Conservation (phyloP, 2,329 filamentous ascomycete genomes). For the Diplodia corticola region DNA sequence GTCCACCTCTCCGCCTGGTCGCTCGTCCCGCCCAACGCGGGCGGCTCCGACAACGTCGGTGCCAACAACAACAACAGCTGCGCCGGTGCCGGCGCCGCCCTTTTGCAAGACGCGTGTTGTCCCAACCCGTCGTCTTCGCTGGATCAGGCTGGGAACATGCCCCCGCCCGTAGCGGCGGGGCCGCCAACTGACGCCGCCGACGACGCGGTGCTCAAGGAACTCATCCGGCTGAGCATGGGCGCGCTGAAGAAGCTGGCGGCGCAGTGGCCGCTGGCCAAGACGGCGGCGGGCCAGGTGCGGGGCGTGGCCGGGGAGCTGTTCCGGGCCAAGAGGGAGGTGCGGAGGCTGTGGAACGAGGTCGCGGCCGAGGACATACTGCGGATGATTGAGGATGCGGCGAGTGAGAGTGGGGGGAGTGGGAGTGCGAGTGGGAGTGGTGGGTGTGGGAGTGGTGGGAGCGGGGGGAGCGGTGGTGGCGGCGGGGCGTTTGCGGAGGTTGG, state of each 20-base stretch:
- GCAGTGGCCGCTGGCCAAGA: conserved; percentile 72
- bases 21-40: conserved; percentile 49
- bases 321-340: conserved; percentile 43
- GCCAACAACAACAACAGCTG: background rate
- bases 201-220: conserved; percentile 55
- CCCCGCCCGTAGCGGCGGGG: no score
- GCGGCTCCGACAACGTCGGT: conserved; percentile 35
- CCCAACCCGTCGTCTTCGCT: no score
- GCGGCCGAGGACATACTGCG: conserved; percentile 14
- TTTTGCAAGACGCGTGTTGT: no score
- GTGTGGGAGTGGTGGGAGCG: background rate
- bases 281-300: conserved; percentile 71
- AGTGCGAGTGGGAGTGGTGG: no score
- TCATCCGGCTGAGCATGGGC: conserved; percentile 76
- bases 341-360: conserved; percentile 20
- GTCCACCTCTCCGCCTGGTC: conserved; percentile 68
- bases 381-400: conserved; percentile 22
- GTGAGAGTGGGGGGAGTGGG: background rate
- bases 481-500: background rate
- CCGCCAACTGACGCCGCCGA: background rate
- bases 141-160: no score
- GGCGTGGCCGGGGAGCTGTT: conserved; percentile 76
- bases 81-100: background rate
- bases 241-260: conserved; percentile 67
- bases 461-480: background rate